These are phyloP conservation scores for Avena sativa DNA, from an alignment of 176 grass and related monocot genomes.

Conservation along the genomic window DNA sequence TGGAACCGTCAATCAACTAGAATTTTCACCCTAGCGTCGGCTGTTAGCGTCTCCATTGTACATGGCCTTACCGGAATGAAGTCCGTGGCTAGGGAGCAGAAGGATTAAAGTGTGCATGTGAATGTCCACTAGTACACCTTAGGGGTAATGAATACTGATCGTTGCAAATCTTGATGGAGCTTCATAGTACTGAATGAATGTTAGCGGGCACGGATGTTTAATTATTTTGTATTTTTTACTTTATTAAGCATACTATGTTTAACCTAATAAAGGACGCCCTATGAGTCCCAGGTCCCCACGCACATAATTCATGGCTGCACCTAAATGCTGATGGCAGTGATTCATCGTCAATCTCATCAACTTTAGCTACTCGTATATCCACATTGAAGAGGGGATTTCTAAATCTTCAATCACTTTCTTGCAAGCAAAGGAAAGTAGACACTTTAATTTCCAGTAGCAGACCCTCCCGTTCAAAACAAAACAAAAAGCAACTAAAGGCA, in stretches of 20 bases:
- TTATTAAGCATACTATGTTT: too few species aligned
- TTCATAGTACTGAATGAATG: neutral
- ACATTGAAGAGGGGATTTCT: slow-evolving; percentile 9
- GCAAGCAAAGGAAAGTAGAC: slow-evolving; percentile 14
- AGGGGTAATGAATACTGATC: too few species aligned
- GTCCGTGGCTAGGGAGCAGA: too few species aligned
- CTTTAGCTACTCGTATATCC: slow-evolving; percentile 5
- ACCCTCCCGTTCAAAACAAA: neutral
- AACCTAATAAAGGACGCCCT: neutral
- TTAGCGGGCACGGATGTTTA: neutral
- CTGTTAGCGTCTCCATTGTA: too few species aligned
- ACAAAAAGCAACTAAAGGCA: neutral
- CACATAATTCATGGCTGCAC: neutral
- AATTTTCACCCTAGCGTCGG: too few species aligned
- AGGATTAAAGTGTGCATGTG: too few species aligned
- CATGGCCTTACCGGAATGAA: too few species aligned
- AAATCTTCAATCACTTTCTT: slow-evolving; percentile 14
- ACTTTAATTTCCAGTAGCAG: neutral
- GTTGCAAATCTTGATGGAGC: too few species aligned
- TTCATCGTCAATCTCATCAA: neutral
- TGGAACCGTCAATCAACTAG: too few species aligned
- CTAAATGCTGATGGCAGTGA: neutral
- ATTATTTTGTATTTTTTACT: too few species aligned
- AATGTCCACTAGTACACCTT: too few species aligned
- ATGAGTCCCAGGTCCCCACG: too few species aligned